These are phyloP conservation scores for Aspergillus funiculosus DNA, from an alignment of 495 filamentous ascomycete genomes.

Conservation along the genomic window DNA sequence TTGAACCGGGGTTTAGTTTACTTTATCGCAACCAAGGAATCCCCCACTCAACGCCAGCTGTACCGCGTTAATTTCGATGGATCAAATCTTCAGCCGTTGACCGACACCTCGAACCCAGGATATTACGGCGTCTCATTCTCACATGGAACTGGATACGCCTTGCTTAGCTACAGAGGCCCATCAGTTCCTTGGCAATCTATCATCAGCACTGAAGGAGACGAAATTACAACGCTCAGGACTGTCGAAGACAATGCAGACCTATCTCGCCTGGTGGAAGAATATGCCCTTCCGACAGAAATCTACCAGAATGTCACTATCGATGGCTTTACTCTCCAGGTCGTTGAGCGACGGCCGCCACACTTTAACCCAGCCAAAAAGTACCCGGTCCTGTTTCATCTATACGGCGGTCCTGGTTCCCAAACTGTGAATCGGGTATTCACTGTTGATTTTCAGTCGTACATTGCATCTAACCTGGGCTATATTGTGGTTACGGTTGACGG, in stretches of 20 bases:
- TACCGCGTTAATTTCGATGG: constrained; percentile 87
- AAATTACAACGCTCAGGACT: constrained; percentile 53
- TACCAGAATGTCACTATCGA: constrained; percentile 83
- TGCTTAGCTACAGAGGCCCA: constrained; percentile 79
- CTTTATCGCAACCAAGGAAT: constrained; percentile 80
- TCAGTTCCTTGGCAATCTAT: constrained; percentile 89
- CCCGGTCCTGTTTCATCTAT: constrained; percentile 89
- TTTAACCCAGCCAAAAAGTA: constrained; percentile 83
- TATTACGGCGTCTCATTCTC: constrained; percentile 88
- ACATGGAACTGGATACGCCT: constrained; percentile 66
- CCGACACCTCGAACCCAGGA: constrained; percentile 70
- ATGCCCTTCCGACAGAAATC: constrained; percentile 77
- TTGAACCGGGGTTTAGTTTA: constrained; percentile 80
- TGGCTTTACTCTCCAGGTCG: constrained; percentile 70
- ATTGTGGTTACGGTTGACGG: constrained; percentile 93
- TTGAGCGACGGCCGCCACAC: constrained; percentile 86
- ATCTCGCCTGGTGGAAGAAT: constrained; percentile 58
- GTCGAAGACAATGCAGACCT: constrained; percentile 75
- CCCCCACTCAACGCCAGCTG: constrained; percentile 81
- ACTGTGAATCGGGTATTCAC: constrained; percentile 72
- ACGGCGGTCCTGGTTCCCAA: constrained; percentile 88
- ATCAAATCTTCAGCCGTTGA: constrained; percentile 59
- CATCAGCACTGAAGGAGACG: constrained; percentile 69
- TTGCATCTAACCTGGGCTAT: constrained; percentile 84
- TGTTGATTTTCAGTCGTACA: constrained; percentile 86